phyloP scores from a whole-genome alignment of 768 basidiomycete species.

The Xerocomellus chrysenteron region DNA sequence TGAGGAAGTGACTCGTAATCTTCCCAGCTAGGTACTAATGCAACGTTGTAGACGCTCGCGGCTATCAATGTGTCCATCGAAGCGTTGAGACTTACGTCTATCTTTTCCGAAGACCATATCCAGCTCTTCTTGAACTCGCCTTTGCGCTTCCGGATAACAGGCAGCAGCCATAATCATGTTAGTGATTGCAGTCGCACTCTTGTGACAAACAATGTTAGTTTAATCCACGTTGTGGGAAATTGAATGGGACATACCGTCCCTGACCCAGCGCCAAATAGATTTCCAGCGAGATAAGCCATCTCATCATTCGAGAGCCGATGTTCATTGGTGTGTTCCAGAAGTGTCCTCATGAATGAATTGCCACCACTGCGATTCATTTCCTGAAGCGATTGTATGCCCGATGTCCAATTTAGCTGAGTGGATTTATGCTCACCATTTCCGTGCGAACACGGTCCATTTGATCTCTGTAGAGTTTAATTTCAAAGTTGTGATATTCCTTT shows the following conservation, averaged over 20 bases:
- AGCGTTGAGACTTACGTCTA: slow-evolving; percentile 10
- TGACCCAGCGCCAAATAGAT: slow-evolving; percentile 58
- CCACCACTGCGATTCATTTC: background rate
- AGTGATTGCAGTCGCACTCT: slow-evolving; percentile 51
- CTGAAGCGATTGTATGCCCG: slow-evolving; percentile 1
- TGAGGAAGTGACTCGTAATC: slow-evolving; percentile 35
- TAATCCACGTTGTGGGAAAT: too few relatives aligned
- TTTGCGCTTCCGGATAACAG: slow-evolving; percentile 50
- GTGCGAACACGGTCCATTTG: slow-evolving; percentile 45
- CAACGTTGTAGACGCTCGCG: background rate
- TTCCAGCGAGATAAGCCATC: slow-evolving; percentile 57
- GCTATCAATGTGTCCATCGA: background rate
- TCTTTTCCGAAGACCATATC: slow-evolving; percentile 49
- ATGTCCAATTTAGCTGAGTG: background rate
- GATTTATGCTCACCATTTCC: slow-evolving; percentile 37
- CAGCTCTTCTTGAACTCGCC: slow-evolving; percentile 50
- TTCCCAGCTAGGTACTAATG: slow-evolving; percentile 35
- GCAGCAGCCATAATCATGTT: slow-evolving; percentile 54
- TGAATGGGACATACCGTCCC: slow-evolving; percentile 40
- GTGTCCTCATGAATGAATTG: slow-evolving; percentile 47
- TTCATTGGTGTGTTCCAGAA: slow-evolving; percentile 47
- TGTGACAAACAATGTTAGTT: background rate
- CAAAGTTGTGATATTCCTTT: slow-evolving; percentile 49
- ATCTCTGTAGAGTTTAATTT: slow-evolving; percentile 47
- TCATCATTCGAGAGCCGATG: slow-evolving; percentile 48